These are phyloP conservation scores for Orychophragmus violaceus DNA, from an alignment of 345 rosid species.

Conservation along the genomic window DNA sequence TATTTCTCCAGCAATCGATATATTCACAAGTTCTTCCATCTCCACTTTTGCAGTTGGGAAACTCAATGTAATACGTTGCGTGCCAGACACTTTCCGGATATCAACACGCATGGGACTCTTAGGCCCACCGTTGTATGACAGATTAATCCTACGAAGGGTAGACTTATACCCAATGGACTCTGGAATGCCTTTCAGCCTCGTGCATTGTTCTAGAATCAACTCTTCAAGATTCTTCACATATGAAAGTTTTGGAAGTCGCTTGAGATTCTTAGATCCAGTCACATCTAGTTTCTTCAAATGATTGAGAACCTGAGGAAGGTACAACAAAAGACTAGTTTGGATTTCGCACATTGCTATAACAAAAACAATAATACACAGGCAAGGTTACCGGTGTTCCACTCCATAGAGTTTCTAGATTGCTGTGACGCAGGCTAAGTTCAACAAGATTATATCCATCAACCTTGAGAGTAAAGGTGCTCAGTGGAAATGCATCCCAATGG, in stretches of 20 bases:
- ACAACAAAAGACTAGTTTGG: background rate
- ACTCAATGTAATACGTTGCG: background rate
- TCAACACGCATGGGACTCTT: background rate
- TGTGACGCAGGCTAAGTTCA: background rate
- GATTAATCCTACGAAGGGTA: background rate
- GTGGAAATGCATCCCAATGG: conserved; percentile 23
- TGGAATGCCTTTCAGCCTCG: background rate
- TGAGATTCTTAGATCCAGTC: conserved; percentile 4
- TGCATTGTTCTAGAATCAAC: conserved; percentile 4
- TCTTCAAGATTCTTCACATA: background rate
- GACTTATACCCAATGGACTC: background rate
- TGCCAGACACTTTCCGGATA: background rate
- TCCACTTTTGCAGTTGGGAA: background rate
- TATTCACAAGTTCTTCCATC: background rate
- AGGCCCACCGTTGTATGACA: background rate
- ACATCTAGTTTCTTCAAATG: conserved; percentile 8
- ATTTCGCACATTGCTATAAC: background rate
- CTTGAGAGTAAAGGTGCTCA: background rate
- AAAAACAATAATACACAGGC: background rate
- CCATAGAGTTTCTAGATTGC: background rate
- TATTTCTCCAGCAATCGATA: background rate
- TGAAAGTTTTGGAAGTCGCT: background rate
- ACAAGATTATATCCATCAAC: background rate
- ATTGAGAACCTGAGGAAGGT: background rate
- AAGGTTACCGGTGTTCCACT: background rate